Evolutionary conservation across 306 rosid genomes (phyloP).

Genomic region (Coriaria nepalensis): DNA sequence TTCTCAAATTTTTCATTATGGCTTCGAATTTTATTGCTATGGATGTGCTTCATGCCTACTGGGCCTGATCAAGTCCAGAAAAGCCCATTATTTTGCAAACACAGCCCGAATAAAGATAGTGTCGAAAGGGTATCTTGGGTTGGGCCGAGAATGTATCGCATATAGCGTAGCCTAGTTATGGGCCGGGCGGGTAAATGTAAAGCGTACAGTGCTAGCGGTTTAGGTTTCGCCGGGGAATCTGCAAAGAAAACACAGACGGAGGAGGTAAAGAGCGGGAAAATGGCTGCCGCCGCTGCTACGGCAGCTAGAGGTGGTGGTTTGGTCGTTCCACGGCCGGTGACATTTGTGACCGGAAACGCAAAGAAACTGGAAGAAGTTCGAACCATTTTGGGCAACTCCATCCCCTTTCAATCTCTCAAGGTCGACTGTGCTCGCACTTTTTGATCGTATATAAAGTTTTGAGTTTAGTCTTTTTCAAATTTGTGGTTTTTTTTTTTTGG

Average conservation of each 20-base stretch:
- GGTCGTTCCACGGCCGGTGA: slow-evolving; percentile 71
- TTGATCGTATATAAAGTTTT: not conserved
- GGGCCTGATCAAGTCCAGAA: too few relatives aligned
- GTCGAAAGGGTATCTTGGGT: too few relatives aligned
- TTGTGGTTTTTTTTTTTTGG: not conserved
- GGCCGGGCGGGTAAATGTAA: too few relatives aligned
- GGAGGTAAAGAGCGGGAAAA: slow-evolving; percentile 9
- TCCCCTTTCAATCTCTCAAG: slow-evolving; percentile 83
- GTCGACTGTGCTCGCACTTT: slow-evolving; percentile 44
- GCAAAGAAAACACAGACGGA: not conserved
- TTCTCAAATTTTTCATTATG: too few relatives aligned
- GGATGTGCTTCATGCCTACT: too few relatives aligned
- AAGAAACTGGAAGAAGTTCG: slow-evolving; percentile 99
- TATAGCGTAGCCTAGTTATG: too few relatives aligned
- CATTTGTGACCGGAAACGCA: slow-evolving; percentile 91
- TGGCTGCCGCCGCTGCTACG: slow-evolving; percentile 36
- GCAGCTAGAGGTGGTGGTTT: slow-evolving; percentile 41
- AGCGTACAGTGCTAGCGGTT: too few relatives aligned
- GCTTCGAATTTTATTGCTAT: too few relatives aligned
- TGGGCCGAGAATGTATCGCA: too few relatives aligned
- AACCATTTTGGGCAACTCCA: slow-evolving; percentile 68
- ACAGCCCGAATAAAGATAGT: too few relatives aligned
- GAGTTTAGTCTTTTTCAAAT: not conserved
- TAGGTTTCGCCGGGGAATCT: not conserved
- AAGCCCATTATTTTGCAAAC: too few relatives aligned